A percentile compares a stretch with the other conserved stretches of the same genome.
Evolutionary conservation across 768 basidiomycete species (phyloP).

Genomic region (Tricholoma sp.): DNA sequence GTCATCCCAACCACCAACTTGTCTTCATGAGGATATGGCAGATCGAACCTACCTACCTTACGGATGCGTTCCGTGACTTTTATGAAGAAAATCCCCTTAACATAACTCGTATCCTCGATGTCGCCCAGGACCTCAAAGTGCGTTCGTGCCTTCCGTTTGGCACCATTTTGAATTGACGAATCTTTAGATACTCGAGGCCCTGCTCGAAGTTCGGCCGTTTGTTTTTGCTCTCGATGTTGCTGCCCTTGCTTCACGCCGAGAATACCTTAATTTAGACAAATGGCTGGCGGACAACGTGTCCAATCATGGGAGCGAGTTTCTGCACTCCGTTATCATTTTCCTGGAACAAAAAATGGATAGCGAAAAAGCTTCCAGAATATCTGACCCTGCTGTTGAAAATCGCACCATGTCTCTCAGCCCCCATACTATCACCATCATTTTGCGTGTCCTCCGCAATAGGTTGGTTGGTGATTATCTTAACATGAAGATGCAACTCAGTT

Average conservation of each 20-base stretch:
- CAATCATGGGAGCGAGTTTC: slow-evolving; percentile 78
- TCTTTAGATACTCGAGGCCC: slow-evolving; percentile 79
- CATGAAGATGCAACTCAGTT: neutral
- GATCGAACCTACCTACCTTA: slow-evolving; percentile 79
- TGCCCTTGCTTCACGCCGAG: slow-evolving; percentile 85
- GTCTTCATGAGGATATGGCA: slow-evolving; percentile 98
- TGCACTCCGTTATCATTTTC: slow-evolving; percentile 83
- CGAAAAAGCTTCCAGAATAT: slow-evolving; percentile 70
- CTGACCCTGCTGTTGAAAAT: slow-evolving; percentile 73
- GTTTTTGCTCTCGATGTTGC: slow-evolving; percentile 92
- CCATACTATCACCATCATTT: slow-evolving; percentile 86
- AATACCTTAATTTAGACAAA: slow-evolving; percentile 93
- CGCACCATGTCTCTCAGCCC: slow-evolving; percentile 86
- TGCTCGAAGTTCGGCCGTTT: slow-evolving; percentile 86
- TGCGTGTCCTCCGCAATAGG: slow-evolving; percentile 84
- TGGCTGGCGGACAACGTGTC: slow-evolving; percentile 90
- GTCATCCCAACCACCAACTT: slow-evolving; percentile 91
- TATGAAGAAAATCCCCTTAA: slow-evolving; percentile 91
- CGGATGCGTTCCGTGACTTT: slow-evolving; percentile 85
- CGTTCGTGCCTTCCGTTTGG: slow-evolving; percentile 13
- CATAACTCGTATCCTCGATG: slow-evolving; percentile 90
- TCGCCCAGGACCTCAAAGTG: slow-evolving; percentile 92
- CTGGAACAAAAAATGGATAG: slow-evolving; percentile 90
- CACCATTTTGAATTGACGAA: neutral
- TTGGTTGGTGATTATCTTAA: slow-evolving; percentile 29